A percentile compares a stretch with the other conserved stretches of the same genome.
These are phyloP conservation scores for Verticillium albo-atrum DNA, from an alignment of 2,329 filamentous ascomycete genomes.

Conservation along the genomic window DNA sequence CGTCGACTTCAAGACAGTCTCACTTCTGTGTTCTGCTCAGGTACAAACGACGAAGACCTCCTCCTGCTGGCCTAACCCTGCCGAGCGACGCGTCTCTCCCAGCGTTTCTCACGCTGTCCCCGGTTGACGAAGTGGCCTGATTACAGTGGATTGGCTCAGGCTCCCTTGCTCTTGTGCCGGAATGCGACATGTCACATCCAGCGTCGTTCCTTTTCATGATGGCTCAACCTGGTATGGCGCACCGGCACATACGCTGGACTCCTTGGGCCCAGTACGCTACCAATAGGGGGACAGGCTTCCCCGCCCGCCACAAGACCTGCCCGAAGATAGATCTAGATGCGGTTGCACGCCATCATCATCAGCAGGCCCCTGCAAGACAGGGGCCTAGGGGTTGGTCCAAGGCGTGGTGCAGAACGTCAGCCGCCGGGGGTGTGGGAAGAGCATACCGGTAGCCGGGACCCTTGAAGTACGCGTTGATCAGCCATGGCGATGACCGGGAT, in stretches of 20 bases:
- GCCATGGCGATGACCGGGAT: not conserved
- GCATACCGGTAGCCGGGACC: no score
- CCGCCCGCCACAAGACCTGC: not conserved
- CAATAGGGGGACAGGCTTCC: not conserved
- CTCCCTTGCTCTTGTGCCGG: not conserved
- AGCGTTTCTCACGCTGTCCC: no score
- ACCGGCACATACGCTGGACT: not conserved
- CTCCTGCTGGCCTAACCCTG: no score
- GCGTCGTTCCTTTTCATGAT: no score
- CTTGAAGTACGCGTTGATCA: no score
- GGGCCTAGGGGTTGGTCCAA: not conserved
- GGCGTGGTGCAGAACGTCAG: not conserved
- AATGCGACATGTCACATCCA: not conserved
- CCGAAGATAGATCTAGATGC: not conserved
- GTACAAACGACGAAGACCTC: not conserved
- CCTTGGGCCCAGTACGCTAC: not conserved
- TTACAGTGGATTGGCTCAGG: not conserved
- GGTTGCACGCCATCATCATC: not conserved
- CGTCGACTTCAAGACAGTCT: not conserved
- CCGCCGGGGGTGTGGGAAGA: no score
- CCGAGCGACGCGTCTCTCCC: no score
- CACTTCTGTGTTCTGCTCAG: not conserved
- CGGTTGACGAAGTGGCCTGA: not conserved
- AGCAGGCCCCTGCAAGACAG: not conserved
- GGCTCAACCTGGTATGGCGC: not conserved